These are phyloP conservation scores for Harringtonia lauricola DNA, from an alignment of 2,329 filamentous ascomycete genomes.

Conservation along the genomic window DNA sequence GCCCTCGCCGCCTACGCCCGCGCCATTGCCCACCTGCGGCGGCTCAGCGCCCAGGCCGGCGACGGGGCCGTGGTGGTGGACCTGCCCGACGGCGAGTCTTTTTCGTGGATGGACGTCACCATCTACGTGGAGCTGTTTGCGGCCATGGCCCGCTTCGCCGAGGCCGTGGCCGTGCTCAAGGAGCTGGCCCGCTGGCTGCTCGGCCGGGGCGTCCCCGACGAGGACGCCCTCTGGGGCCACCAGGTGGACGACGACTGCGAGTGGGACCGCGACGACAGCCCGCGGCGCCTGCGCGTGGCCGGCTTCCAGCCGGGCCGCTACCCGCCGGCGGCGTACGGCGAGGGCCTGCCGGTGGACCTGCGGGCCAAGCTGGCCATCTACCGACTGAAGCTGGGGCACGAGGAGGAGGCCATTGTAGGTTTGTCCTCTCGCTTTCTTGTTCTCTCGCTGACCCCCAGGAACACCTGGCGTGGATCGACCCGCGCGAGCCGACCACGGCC, in stretches of 20 bases:
- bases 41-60: slow-evolving; percentile 14
- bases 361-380: slow-evolving; percentile 76
- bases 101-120: slow-evolving; percentile 72
- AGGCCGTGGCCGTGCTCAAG: slow-evolving; percentile 61
- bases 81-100: slow-evolving; percentile 23
- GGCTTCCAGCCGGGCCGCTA: slow-evolving; percentile 48
- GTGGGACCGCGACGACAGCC: slow-evolving; percentile 64
- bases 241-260: slow-evolving; percentile 65
- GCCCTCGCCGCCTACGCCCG: slow-evolving; percentile 38
- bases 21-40: slow-evolving; percentile 31
- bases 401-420: slow-evolving; percentile 54
- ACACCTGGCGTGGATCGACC: slow-evolving; percentile 61
- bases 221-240: slow-evolving; percentile 68
- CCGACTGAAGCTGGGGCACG: slow-evolving; percentile 58
- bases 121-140: slow-evolving; percentile 76
- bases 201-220: slow-evolving; percentile 48
- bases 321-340: slow-evolving; percentile 52
- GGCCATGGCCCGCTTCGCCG: slow-evolving; percentile 47
- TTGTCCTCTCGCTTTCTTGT: neutral
- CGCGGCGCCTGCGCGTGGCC: slow-evolving; percentile 49
- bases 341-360: slow-evolving; percentile 67
- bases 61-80: neutral
- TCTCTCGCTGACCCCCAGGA: slow-evolving; percentile 1
- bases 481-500: slow-evolving; percentile 40
- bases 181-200: slow-evolving; percentile 71